These are phyloP conservation scores for Cercospora canescens DNA, from an alignment of 2,329 filamentous ascomycete species.

Conservation along the genomic window DNA sequence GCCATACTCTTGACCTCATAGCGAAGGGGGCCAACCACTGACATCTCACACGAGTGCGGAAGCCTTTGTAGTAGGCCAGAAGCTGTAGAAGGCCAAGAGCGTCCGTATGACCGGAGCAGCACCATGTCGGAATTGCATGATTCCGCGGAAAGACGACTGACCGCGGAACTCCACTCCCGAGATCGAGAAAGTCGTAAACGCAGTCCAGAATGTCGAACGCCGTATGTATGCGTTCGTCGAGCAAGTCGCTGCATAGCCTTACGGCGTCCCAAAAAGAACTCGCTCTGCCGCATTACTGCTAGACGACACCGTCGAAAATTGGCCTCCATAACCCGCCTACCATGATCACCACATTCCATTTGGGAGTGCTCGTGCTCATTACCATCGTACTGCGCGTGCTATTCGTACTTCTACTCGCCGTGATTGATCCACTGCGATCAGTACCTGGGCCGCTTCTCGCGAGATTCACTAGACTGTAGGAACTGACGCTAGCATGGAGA, in stretches of 20 bases:
- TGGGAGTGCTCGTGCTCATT: not conserved
- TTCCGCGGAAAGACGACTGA: not conserved
- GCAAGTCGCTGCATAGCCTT: not conserved
- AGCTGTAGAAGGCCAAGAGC: no score
- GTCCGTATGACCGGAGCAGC: no score
- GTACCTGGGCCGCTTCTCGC: constrained; percentile 12
- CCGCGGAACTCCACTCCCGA: not conserved
- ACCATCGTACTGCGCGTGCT: not conserved
- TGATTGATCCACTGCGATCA: not conserved
- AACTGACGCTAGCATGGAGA: not conserved
- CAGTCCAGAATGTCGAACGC: no score
- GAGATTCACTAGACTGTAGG: constrained; percentile 14
- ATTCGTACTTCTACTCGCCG: not conserved
- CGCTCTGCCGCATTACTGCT: not conserved
- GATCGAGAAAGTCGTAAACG: no score
- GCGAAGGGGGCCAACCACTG: no score
- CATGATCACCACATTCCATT: not conserved
- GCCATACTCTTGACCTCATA: no score
- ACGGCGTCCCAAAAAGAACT: not conserved
- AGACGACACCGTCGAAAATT: not conserved
- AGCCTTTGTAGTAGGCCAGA: no score
- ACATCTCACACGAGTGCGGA: no score
- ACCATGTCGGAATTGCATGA: not conserved
- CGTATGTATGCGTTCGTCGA: no score
- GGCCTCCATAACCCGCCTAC: not conserved